These are phyloP conservation scores for Solanum commersonii DNA, from an alignment of 257 asterid genomes.

Conservation along the genomic window DNA sequence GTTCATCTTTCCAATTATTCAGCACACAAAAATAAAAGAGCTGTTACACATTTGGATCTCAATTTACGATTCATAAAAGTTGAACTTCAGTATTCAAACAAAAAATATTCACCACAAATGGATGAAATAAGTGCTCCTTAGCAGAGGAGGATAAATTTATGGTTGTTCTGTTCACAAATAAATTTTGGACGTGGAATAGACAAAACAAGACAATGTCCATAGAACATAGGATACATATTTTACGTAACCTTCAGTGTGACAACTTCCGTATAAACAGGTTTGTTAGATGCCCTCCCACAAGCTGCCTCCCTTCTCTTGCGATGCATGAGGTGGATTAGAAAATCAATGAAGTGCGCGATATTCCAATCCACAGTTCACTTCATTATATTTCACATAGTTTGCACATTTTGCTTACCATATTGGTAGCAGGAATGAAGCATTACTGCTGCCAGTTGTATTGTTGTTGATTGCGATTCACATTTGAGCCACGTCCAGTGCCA, in stretches of 20 bases:
- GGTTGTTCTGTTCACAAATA: not conserved
- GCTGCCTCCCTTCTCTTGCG: not conserved
- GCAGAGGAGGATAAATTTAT: not conserved
- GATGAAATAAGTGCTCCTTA: not conserved
- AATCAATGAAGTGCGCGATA: not conserved
- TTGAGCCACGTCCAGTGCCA: conserved; percentile 82
- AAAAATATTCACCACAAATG: not conserved
- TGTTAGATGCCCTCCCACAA: not conserved
- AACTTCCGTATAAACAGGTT: not conserved
- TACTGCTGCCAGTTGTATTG: conserved; percentile 90
- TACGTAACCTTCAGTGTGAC: not conserved
- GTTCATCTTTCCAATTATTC: not conserved
- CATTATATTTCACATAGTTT: not conserved
- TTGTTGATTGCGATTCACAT: conserved; percentile 65
- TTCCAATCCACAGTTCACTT: not conserved
- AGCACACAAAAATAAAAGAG: not conserved
- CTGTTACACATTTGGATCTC: not conserved
- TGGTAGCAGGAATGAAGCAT: not conserved
- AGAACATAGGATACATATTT: not conserved
- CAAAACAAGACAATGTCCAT: not conserved
- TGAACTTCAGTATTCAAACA: not conserved
- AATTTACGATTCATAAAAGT: not conserved
- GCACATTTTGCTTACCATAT: not conserved
- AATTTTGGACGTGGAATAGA: not conserved
- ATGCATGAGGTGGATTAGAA: not conserved